Percentiles rank a stretch among this genome's conserved stretches.
Evolutionary conservation across 2,329 filamentous ascomycete species (phyloP).

Genomic region (Aureobasidium leucospermi): DNA sequence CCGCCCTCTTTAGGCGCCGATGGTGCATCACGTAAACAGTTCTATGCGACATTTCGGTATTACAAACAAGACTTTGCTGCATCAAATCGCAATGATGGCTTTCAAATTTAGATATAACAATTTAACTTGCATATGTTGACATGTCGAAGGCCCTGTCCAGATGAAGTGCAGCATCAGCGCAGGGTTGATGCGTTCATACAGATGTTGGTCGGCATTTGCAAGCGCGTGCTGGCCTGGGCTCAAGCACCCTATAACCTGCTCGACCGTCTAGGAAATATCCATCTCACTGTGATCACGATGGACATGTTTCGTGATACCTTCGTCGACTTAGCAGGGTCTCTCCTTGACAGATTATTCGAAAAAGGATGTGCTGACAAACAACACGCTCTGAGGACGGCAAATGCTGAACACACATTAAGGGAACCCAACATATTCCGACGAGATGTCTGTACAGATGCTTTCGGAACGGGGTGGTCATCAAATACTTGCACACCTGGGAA

Average conservation of each 20-base stretch:
- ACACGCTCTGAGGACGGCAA: neutral
- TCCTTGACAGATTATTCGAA: neutral
- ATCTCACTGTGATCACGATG: neutral
- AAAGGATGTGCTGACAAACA: neutral
- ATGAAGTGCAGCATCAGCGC: neutral
- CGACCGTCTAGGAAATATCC: too few species aligned
- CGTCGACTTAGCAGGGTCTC: neutral
- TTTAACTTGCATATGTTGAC: neutral
- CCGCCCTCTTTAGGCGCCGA: neutral
- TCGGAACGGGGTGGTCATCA: constrained; percentile 9
- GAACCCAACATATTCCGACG: neutral
- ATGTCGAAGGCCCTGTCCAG: neutral
- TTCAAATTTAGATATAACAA: neutral
- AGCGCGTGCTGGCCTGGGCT: neutral
- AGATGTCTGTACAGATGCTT: constrained; percentile 13
- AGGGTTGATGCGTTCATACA: neutral
- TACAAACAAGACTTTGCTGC: too few species aligned
- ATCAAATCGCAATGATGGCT: too few species aligned
- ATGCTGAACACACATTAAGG: neutral
- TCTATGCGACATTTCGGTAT: too few species aligned
- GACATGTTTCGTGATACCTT: neutral
- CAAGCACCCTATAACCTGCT: neutral
- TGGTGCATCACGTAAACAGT: neutral
- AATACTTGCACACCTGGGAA: constrained; percentile 14
- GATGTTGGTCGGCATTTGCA: neutral